Evolutionary conservation across 331 rosid genomes (phyloP), one percentile per base, ranked within the genome.

Genomic region (Acacia concinna): DNA sequence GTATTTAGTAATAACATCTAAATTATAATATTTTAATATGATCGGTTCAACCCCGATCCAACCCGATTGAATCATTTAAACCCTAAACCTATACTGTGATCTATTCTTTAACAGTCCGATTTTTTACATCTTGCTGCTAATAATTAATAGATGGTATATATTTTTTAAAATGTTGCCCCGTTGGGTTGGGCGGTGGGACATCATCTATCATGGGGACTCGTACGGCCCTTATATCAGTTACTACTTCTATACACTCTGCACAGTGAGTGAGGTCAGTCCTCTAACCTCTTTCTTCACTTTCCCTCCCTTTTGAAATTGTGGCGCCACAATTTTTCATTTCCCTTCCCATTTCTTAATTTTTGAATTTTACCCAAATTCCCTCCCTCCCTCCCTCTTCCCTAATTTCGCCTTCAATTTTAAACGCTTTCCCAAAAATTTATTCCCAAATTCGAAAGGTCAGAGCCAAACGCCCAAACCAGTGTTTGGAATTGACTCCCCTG

Each of bases 241-340:
- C 71, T 20, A 12, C 20, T 54, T 2, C 28, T 8, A 1, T 3
- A 13, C 31, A 3, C 63, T n/a, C n/a, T n/a, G n/a, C n/a, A n/a
- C n/a, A n/a, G n/a, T n/a, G n/a, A 10, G 31, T 0, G 15, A 56
- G 5, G 3, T 20, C 46, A 65, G 15, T 17, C 0, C 13, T n/a
- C 14, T n/a, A 7, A 6, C 0, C 13, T n/a, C 14, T n/a, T 37
- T 18, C 8, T 34, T 12, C 10, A 2, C 10, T 14, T 67, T 40
- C 65, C 65, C 34, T 25, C 65, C 65, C 13, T 38, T 67, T 67
- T 12, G n/a, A 67, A 67, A 35, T 46, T 72, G 38, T 40, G 37
- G 83, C 79, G 83, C 59, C 74, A 80, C 27, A 49, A 25, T 0
- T 27, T 49, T 63, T 11, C 0, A 6, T 35, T 37, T 51, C 38